Conservation (phyloP, 176 grass and related monocot species). For the Carex scoparia region DNA sequence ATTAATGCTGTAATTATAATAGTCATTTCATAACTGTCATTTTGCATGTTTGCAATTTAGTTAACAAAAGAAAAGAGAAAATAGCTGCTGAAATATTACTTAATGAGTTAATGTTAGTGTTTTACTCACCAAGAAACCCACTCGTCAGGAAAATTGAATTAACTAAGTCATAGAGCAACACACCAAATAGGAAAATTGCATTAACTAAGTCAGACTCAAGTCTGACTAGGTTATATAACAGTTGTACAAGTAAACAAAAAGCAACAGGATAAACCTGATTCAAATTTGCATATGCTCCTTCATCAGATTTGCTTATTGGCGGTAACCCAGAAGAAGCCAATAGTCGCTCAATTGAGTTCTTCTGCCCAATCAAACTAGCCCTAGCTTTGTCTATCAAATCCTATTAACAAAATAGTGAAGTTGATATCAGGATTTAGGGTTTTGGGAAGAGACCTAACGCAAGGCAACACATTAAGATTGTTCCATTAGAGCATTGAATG, state of each 20-base stretch:
- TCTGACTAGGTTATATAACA: background rate
- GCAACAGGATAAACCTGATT: constrained; percentile 34
- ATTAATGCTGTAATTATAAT: background rate
- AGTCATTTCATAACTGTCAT: background rate
- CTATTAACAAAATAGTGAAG: constrained; percentile 27
- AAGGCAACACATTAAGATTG: background rate
- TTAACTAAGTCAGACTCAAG: background rate
- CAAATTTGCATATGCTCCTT: constrained; percentile 39
- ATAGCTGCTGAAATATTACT: background rate
- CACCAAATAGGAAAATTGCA: no score
- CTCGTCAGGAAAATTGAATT: background rate
- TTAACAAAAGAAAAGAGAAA: background rate
- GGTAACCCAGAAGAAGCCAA: constrained; percentile 57
- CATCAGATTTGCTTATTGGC: constrained; percentile 48
- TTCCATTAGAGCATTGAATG: background rate
- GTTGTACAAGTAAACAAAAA: background rate
- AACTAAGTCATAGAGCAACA: no score
- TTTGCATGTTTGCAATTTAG: background rate
- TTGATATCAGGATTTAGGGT: background rate
- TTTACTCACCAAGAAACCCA: background rate
- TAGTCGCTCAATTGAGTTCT: constrained; percentile 37
- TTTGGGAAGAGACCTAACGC: background rate
- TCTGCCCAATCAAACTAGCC: constrained; percentile 54
- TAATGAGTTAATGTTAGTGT: no score
- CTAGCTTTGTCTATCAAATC: constrained; percentile 69